Base-by-base conservation (phyloP, 345 rosid genomes). In the Bruguiera sexangula region DNA sequence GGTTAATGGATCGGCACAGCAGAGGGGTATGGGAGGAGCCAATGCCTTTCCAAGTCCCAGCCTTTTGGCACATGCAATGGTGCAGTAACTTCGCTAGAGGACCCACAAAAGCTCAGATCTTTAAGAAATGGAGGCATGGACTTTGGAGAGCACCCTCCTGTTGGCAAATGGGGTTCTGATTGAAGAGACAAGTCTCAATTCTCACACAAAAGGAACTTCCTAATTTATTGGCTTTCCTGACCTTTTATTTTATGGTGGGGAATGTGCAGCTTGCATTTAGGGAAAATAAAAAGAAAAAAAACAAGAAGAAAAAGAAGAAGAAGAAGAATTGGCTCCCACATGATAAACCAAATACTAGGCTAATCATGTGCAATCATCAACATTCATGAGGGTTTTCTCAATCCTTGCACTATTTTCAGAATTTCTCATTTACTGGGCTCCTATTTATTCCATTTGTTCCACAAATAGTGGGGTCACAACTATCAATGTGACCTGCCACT, bases 31-130 rank as follows among this genome's bases (percentile, higher is more conserved):
- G 82, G 85, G 80, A 70, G 71, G 78, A 79, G 65, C 57, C 73
- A 60, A 67, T 59, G 65, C 43, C 73, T 46, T 54, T 7, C 84
- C 15, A 15, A 43, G 19, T 3, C 50, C 50, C 18, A 85, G 83
- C 67, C 80, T 79, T 87, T 76, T 27, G 70, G 88, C 91, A 85
- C 88, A 85, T 87, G 91, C 78, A 50, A 43, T 69, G 77, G 24
- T 37, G 76, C 78, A 74, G 76, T 34, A 73, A 63, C 51, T 34
- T 37, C 1, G 18, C 16, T 22, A 0, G 30, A 26, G 83, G 85
- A 62, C 81, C 85, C 82, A 62, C 77, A 27, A 50, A 43, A 5
- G 39, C 51, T 66, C 71, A 70, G 60, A 76, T 57, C 79, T 68
- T 46, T 31, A 34, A 56, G 48, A 31, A 57, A 73, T 53, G 30